A percentile compares a stretch with the other conserved stretches of the same genome.
Evolutionary conservation across 169 alveolate genomes (phyloP).

Genomic region (Eimeria maxima): DNA sequence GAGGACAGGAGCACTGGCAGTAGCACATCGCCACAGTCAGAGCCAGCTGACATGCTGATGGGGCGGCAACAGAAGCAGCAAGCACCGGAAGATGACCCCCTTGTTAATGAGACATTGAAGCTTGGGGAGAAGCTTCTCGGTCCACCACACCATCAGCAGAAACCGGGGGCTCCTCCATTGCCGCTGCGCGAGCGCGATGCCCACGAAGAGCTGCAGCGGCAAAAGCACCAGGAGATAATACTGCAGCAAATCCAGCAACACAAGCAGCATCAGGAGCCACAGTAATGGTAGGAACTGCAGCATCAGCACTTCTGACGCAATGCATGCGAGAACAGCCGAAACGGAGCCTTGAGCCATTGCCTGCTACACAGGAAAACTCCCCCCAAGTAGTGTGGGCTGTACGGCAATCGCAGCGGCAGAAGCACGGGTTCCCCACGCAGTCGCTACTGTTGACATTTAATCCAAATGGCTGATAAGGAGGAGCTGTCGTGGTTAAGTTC

Average conservation of each 20-base stretch:
- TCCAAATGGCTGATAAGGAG: background rate
- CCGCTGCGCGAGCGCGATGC: constrained; percentile 10
- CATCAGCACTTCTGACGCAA: background rate
- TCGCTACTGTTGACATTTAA: background rate
- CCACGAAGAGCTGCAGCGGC: constrained; percentile 32
- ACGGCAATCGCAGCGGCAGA: background rate
- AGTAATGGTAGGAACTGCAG: background rate
- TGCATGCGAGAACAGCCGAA: background rate
- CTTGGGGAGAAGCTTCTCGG: constrained; percentile 65
- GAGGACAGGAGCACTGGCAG: constrained; percentile 18
- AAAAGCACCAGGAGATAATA: constrained; percentile 21
- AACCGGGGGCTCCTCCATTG: background rate
- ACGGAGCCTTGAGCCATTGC: background rate
- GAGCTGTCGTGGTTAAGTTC: background rate
- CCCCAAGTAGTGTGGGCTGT: background rate
- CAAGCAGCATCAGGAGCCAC: background rate
- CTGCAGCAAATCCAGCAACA: constrained; percentile 54
- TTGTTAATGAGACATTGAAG: background rate
- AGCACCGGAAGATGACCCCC: background rate
- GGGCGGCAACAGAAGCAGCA: constrained; percentile 36
- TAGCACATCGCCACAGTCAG: background rate
- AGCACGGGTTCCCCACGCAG: background rate
- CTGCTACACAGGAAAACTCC: background rate
- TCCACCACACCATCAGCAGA: constrained; percentile 19
- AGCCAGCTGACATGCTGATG: background rate